phyloP scores from a whole-genome alignment of 2,329 filamentous ascomycete genomes.

The Rhexocercosporidium sp. region DNA sequence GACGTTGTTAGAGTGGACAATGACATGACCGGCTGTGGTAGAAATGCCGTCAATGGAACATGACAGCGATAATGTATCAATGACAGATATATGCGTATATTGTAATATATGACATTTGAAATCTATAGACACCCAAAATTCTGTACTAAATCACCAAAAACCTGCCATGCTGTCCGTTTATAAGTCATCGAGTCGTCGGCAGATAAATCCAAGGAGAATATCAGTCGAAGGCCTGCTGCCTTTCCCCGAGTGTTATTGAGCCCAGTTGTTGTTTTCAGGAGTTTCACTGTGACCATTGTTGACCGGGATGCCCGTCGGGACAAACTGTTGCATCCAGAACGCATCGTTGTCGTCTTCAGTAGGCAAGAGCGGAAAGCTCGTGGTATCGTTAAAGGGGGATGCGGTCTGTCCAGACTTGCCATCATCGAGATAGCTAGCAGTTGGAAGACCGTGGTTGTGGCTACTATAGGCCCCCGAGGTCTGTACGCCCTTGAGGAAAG shows the following conservation, averaged over 20 bases:
- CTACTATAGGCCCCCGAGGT: conserved; percentile 24
- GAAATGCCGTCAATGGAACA: not conserved
- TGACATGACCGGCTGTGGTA: not conserved
- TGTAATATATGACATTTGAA: conserved; percentile 33
- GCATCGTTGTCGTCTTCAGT: conserved; percentile 54
- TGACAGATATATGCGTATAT: conserved; percentile 24
- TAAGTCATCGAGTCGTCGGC: conserved; percentile 36
- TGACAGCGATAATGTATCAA: not conserved
- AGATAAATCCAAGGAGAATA: conserved; percentile 34
- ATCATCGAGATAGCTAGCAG: conserved; percentile 28
- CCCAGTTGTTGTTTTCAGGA: conserved; percentile 40
- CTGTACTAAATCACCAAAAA: conserved; percentile 18
- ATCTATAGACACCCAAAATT: conserved; percentile 35
- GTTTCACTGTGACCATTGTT: conserved; percentile 30
- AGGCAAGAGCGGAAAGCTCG: conserved; percentile 45
- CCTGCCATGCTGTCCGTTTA: conserved; percentile 26
- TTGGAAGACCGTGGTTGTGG: conserved; percentile 32
- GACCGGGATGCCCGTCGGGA: conserved; percentile 27
- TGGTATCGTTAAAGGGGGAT: conserved; percentile 45
- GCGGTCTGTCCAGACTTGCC: conserved; percentile 52
- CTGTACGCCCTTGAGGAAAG: conserved; percentile 53
- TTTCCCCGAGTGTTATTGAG: conserved; percentile 44
- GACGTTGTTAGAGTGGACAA: not conserved
- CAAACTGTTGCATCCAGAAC: conserved; percentile 49
- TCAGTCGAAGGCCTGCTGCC: conserved; percentile 43